Evolutionary conservation across 2,329 filamentous ascomycete genomes (phyloP), one percentile per base, ranked within the genome.

Genomic region (Alternaria infectoria): DNA sequence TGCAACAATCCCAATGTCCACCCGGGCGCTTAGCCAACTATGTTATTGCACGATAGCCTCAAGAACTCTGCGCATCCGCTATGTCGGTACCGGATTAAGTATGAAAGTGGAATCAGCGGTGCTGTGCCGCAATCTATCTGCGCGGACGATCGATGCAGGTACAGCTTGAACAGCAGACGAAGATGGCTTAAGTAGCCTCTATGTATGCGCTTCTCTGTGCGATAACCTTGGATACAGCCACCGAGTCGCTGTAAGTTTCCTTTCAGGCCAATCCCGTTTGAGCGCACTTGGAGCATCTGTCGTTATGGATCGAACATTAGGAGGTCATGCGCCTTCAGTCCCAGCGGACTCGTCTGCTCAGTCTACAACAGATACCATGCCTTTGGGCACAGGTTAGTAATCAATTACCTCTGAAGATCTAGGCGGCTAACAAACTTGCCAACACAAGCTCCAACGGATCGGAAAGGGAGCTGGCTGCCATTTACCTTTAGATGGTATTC

Each of bases 1-100:
- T 59, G 51, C 51, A 57, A 28, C 46, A 47, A 36, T 40, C 50
- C 46, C n/a, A 32, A 28, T 40, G 44, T 54, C 57, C 40, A 56
- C 30, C 59, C 55, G 46, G 55, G 62, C 62, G 59, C 62, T 62
- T 57, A 62, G 30, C 50, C 30, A 19, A 47, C 44, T 40, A 46
- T 54, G 25, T 32, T 49, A 62, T 65, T 65, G 62, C 32, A 59
- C 55, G 25, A 46, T 17, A 45, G 44, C 5, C 17, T 23, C 21
- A 40, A 59, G 30, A 55, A 50, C 21, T 21, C n/a, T 5, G 47
- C 19, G 45, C 17, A n/a, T 43, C 49, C 55, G 46, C 11, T 23
- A 36, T 30, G 9, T 52, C 51, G 55, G 59, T 36, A 36, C 32
- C 32, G 32, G 32, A 36, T 36, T 4, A n/a, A 36, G 15, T 36